Base-by-base conservation (phyloP, 2,329 filamentous ascomycete species). In the Xylariales sp. region DNA sequence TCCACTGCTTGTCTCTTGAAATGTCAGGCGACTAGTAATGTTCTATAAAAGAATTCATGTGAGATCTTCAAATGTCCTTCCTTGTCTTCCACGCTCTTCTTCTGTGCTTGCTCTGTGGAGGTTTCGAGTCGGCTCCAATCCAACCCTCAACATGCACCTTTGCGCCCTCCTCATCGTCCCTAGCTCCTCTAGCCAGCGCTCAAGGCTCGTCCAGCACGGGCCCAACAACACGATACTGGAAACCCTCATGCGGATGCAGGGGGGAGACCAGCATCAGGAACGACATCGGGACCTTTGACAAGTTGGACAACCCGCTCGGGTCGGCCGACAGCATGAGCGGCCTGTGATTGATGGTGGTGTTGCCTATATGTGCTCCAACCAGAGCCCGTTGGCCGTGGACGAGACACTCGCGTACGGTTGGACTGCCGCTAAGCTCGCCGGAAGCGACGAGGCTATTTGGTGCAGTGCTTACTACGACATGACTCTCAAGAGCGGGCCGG, bases 381-480 rank as follows among this genome's bases (percentile, higher is more conserved):
- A 84, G 58, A 70, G 69, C 35, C 80, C 82, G 1, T 84, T 75
- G 73, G 76, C 74, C 4, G 66, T 83, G 46, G 76, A 71, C 52
- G 72, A 78, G 38, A 65, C 65, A 8, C 52, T 80, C 10, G 70
- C 78, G 14, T 85, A 84, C 52, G 81, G 81, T 11, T 85, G 79
- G 53, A 78, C 81, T 2, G 80, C 81, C 10, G 78, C 77, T 7
- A 69, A 65, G 37, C 68, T 84, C 48, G 55, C 58, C 2, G 76
- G 76, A 16, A 69, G 71, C 29, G 71, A 65, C 3, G 81, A 84
- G 58, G 62, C 66, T 1, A 68, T 62, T n/a, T 82, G 78, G 76
- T 86, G 82, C 64, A 86, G 82, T 61, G 70, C 57, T 15, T 81
- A 77, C 62, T 81, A 79, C 57, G 71, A 79, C 59, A 61, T 82